Evolutionary conservation across 2,329 filamentous ascomycete species (phyloP), one percentile per base, ranked within the genome.

Genomic region (Aspergillus uvarum): DNA sequence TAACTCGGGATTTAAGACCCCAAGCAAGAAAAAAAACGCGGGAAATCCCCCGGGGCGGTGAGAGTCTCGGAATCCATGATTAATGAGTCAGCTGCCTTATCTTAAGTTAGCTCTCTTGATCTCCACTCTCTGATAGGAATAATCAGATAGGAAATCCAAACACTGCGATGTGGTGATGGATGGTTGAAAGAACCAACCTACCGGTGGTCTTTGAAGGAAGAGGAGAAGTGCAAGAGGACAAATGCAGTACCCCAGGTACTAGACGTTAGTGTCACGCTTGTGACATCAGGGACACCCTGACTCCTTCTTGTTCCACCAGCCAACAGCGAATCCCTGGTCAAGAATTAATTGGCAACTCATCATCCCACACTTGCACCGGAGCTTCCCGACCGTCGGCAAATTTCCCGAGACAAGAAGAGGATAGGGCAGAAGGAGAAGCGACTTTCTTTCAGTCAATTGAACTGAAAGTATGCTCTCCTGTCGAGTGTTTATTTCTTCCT

Each of bases 11-110:
- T 50, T 29, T 24, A 26, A 32, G 26, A 54, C 32, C 52, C 42
- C 53, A 55, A 55, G 42, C 32, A 47, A 55, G 53, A 47, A 48
- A 55, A 54, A 54, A 55, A 48, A 48, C 22, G 52, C n/a, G 52
- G 24, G 42, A 54, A 32, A 32, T 32, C 26, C 42, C 38, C 26
- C 24, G 5, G 38, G 52, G 52, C 52, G 52, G 52, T 54, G 52
- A 54, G 16, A 19, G 16, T 16, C 16, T 16, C 14, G 38, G 38
- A 44, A 3, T 19, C 38, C 38, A 44, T 44, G 5, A 44, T 44
- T 6, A 16, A 44, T 44, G 38, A 44, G 38, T 44, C 38, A 44
- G 38, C 38, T 44, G 16, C 38, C 38, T 44, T 44, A 44, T 44
- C 38, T 44, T 22, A 22, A 22, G 2, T 22, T 6, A 19, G 38